Conservation (phyloP, 805 yeast genomes). For the Candida multigemmis region DNA sequence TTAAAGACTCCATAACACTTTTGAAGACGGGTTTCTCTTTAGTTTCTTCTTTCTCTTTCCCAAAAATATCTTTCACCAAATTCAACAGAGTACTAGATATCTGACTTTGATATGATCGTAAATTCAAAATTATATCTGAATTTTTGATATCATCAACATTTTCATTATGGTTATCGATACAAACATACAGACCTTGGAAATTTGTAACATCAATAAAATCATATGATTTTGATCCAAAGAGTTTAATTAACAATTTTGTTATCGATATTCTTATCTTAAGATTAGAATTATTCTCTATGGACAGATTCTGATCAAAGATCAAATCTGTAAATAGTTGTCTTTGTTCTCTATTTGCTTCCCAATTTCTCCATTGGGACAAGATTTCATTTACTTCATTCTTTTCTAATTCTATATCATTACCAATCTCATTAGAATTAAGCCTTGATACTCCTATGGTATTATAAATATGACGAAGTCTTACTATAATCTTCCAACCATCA, state of each 20-base stretch:
- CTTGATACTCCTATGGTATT: constrained; percentile 49
- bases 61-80: constrained; percentile 1
- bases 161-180: constrained; percentile 2
- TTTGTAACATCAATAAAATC: constrained; percentile 10
- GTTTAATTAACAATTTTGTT: not conserved
- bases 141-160: constrained; percentile 6
- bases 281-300: not conserved
- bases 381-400: constrained; percentile 46
- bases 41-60: too few relatives aligned
- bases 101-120: constrained; percentile 4
- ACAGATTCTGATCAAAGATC: constrained; percentile 4
- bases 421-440: too few relatives aligned
- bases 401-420: too few relatives aligned
- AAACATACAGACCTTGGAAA: constrained; percentile 3
- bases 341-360: constrained; percentile 59
- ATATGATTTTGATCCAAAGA: not conserved
- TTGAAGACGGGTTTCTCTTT: too few relatives aligned
- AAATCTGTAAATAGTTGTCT: constrained; percentile 10
- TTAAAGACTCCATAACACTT: too few relatives aligned
- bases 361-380: constrained; percentile 77
- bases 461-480: constrained; percentile 69
- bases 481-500: constrained; percentile 82
- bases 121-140: constrained; percentile 4
- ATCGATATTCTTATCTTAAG: not conserved
- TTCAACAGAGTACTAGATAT: constrained; percentile 3